Evolutionary conservation across 345 rosid species (phyloP).

Genomic region (Boechera divaricarpa): DNA sequence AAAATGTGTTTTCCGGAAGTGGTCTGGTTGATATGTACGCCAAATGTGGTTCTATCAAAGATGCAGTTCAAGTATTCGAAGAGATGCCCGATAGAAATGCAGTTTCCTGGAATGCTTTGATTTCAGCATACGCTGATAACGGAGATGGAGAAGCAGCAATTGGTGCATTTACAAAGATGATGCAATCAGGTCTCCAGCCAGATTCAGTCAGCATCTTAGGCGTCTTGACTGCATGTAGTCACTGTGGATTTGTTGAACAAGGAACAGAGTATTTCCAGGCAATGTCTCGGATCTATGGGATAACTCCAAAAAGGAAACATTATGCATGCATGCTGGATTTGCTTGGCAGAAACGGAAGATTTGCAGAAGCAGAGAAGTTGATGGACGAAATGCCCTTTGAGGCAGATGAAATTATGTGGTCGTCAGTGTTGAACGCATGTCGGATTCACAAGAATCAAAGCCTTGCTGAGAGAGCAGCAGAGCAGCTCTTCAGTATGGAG

Average conservation of each 20-base stretch:
- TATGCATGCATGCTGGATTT: constrained; percentile 72
- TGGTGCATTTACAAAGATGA: constrained; percentile 63
- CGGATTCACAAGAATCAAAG: constrained; percentile 80
- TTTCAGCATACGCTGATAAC: constrained; percentile 77
- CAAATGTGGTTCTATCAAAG: constrained; percentile 80
- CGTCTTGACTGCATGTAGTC: constrained; percentile 83
- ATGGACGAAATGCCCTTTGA: constrained; percentile 74
- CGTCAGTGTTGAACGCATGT: constrained; percentile 82
- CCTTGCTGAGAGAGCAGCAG: constrained; percentile 74
- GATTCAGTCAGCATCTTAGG: constrained; percentile 77
- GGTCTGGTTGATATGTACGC: constrained; percentile 88
- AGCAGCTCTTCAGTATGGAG: constrained; percentile 67
- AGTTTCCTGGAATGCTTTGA: constrained; percentile 87
- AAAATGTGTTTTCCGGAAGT: constrained; percentile 73
- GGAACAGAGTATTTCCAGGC: constrained; percentile 63
- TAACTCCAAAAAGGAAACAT: constrained; percentile 45
- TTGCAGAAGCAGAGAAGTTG: constrained; percentile 69
- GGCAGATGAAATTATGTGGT: constrained; percentile 88
- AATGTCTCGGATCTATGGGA: constrained; percentile 58
- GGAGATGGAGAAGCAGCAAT: constrained; percentile 75
- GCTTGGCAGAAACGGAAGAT: constrained; percentile 69
- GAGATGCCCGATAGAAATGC: constrained; percentile 83
- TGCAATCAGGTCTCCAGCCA: constrained; percentile 64
- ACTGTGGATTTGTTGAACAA: constrained; percentile 77
- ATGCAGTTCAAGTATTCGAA: constrained; percentile 63